A percentile compares a stretch with the other conserved stretches of the same genome.
These are phyloP conservation scores for Thielaviopsis ethacetica DNA, from an alignment of 2,329 filamentous ascomycete species.

Conservation along the genomic window DNA sequence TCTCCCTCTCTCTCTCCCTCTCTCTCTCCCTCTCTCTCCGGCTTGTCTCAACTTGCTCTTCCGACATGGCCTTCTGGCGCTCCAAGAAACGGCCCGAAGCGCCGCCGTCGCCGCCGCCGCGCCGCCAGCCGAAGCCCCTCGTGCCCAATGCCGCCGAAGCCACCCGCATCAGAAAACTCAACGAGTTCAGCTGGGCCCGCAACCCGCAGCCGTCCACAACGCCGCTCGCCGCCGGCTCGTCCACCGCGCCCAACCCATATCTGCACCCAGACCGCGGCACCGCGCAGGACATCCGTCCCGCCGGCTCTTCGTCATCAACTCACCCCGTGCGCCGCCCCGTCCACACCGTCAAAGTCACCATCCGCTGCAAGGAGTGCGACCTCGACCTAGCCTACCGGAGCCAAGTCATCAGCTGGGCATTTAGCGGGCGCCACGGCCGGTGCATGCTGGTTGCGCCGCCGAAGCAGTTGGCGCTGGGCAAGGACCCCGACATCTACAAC, in stretches of 20 bases:
- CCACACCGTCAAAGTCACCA: conserved; percentile 23
- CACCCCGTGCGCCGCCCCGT: conserved; percentile 14
- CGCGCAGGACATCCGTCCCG: conserved; percentile 7
- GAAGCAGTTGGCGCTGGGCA: conserved; percentile 14
- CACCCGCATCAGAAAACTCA: neutral
- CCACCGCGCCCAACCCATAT: neutral
- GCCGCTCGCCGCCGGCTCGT: neutral
- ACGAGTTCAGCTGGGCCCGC: neutral
- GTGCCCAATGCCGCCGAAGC: neutral
- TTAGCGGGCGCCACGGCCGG: conserved; percentile 48
- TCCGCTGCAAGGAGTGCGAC: conserved; percentile 42
- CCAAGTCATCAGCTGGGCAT: conserved; percentile 49
- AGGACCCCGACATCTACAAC: conserved; percentile 29
- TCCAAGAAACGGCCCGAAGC: neutral
- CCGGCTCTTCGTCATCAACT: conserved; percentile 10
- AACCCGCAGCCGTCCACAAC: neutral
- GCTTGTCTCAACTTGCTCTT: too few relatives aligned
- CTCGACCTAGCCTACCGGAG: conserved; percentile 43
- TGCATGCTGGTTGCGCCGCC: conserved; percentile 40
- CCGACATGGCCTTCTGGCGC: conserved; percentile 2
- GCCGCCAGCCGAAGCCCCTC: neutral
- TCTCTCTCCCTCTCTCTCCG: neutral
- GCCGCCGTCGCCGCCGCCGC: neutral
- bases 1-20: neutral
- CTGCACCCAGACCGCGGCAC: conserved; percentile 12